Percentiles rank a stretch among this genome's conserved stretches.
These are phyloP conservation scores for Tetradesmus lagerheimii DNA, from an alignment of 139 green algal species.

Conservation along the genomic window DNA sequence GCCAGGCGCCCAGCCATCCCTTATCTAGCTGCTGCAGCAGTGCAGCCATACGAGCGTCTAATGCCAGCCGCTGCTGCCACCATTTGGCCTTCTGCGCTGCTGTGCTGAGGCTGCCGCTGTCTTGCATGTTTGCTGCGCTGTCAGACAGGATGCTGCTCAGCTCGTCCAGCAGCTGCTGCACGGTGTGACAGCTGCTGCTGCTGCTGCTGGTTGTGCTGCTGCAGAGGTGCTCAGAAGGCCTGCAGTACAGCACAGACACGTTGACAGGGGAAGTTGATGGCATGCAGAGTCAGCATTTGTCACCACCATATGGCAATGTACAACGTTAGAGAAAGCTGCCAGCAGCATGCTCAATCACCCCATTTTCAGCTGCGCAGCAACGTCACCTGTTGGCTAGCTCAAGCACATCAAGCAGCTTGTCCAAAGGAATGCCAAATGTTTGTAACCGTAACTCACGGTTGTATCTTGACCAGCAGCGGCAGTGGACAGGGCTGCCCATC, in stretches of 20 bases:
- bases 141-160: conserved; percentile 66
- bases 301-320: neutral
- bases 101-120: conserved; percentile 34
- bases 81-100: conserved; percentile 52
- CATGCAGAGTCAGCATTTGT: neutral
- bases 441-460: neutral
- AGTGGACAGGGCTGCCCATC: neutral
- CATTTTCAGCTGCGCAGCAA: too few species aligned
- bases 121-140: conserved; percentile 72
- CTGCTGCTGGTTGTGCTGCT: neutral
- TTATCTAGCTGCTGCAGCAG: conserved; percentile 68
- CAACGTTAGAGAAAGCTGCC: neutral
- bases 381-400: too few species aligned
- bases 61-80: conserved; percentile 64
- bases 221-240: conserved; percentile 2
- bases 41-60: conserved; percentile 68
- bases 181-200: neutral
- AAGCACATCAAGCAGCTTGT: neutral
- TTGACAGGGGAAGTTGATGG: neutral
- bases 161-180: conserved; percentile 45
- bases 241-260: neutral
- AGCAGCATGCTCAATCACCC: neutral
- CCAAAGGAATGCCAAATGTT: neutral
- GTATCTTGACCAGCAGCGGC: conserved; percentile 42
- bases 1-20: conserved; percentile 78